Conservation (phyloP, 2,329 filamentous ascomycete genomes). For the Talaromyces marneffei region DNA sequence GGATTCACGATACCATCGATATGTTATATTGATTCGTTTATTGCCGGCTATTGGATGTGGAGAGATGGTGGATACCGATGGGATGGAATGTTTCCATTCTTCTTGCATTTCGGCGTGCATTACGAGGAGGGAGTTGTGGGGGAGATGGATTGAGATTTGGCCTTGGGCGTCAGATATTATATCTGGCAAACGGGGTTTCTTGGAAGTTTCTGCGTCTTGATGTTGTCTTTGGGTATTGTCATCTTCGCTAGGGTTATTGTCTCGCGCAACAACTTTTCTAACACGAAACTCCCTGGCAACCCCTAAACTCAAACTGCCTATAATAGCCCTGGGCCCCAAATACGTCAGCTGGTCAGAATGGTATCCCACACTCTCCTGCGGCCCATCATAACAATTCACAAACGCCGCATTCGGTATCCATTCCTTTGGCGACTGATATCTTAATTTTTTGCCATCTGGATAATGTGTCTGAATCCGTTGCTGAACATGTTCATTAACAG, state of each 20-base stretch:
- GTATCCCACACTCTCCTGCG: conserved; percentile 77
- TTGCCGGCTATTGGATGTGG: conserved; percentile 78
- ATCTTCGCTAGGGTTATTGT: conserved; percentile 38
- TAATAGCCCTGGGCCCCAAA: conserved; percentile 78
- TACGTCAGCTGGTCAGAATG: conserved; percentile 93
- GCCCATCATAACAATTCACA: conserved; percentile 88
- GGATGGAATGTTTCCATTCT: conserved; percentile 87
- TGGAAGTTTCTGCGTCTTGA: not conserved
- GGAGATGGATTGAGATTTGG: conserved; percentile 87
- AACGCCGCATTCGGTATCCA: conserved; percentile 90
- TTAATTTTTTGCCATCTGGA: conserved; percentile 65
- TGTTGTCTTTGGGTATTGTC: not conserved
- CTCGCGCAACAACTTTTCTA: conserved; percentile 61
- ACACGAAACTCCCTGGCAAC: conserved; percentile 93
- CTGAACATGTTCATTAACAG: conserved; percentile 73
- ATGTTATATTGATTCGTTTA: conserved; percentile 87
- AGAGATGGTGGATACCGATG: conserved; percentile 67
- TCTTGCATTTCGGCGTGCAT: conserved; percentile 99
- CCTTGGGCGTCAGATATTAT: conserved; percentile 60
- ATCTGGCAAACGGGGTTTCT: conserved; percentile 15
- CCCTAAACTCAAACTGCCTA: conserved; percentile 83
- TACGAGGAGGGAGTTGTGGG: conserved; percentile 85
- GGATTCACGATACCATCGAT: conserved; percentile 72
- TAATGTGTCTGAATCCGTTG: conserved; percentile 64
- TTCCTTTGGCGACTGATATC: conserved; percentile 63